Evolutionary conservation across 192 early-diverging fungal species (phyloP).

Genomic region (Dissophora globulifera): DNA sequence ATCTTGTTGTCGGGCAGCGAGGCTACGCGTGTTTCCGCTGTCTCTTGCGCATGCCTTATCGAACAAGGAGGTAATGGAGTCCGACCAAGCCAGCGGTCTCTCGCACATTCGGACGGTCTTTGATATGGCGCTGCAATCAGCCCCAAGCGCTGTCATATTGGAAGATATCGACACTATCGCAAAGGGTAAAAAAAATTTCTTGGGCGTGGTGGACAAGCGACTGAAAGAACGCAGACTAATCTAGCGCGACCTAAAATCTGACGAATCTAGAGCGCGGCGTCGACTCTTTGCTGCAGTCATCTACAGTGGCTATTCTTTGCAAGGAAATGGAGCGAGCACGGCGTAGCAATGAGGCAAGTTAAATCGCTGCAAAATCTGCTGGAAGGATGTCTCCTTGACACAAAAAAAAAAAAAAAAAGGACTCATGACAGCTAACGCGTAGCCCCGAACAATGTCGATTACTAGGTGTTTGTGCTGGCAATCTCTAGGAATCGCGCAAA

Average conservation of each 20-base stretch:
- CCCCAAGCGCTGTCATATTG: conserved; percentile 62
- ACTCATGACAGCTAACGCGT: too few species aligned
- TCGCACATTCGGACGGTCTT: conserved; percentile 34
- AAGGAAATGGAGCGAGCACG: conserved; percentile 31
- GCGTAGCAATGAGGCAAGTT: conserved; percentile 18
- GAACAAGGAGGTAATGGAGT: conserved; percentile 37
- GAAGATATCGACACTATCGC: conserved; percentile 62
- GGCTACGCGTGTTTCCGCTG: conserved; percentile 25
- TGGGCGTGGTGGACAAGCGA: too few species aligned
- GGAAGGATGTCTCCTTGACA: too few species aligned
- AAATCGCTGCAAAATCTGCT: too few species aligned
- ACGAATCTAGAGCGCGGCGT: conserved; percentile 32
- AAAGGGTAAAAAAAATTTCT: conserved; percentile 40
- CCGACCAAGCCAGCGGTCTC: conserved; percentile 18
- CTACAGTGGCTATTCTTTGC: conserved; percentile 20
- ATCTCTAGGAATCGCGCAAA: conserved; percentile 44
- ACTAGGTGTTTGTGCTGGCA: conserved; percentile 59
- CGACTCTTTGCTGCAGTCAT: conserved; percentile 23
- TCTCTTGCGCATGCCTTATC: conserved; percentile 34
- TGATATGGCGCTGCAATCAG: conserved; percentile 52
- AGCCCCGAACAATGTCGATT: too few species aligned
- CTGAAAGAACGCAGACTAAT: too few species aligned
- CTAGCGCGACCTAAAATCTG: too few species aligned
- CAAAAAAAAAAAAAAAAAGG: too few species aligned
- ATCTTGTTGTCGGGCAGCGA: conserved; percentile 10